Conservation (phyloP, 140 eudicot genomes). For the Bidens hawaiensis region DNA sequence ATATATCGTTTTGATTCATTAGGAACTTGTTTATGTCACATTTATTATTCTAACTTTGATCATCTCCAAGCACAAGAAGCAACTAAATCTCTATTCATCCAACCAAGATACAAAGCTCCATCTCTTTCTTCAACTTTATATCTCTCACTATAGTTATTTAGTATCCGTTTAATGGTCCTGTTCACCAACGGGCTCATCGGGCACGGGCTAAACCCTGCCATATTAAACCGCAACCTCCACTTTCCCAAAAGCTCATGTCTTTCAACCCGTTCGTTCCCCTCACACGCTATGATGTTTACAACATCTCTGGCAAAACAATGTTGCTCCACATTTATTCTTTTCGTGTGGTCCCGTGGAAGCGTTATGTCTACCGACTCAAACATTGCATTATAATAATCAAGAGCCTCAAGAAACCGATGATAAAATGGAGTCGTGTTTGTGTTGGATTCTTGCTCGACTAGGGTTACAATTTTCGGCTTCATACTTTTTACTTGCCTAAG, state of each 20-base stretch:
- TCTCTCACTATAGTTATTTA: conserved; percentile 46
- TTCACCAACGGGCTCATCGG: conserved; percentile 69
- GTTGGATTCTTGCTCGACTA: conserved; percentile 77
- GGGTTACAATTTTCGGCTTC: conserved; percentile 70
- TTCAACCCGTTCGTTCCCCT: conserved; percentile 73
- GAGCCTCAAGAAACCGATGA: conserved; percentile 61
- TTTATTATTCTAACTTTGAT: no score
- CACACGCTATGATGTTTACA: conserved; percentile 80
- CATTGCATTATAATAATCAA: conserved; percentile 75
- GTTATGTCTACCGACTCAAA: conserved; percentile 75
- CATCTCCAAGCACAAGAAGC: conserved; percentile 86
- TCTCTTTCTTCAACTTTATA: conserved; percentile 76
- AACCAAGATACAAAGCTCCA: conserved; percentile 77
- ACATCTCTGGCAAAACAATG: conserved; percentile 69
- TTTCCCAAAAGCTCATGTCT: conserved; percentile 73
- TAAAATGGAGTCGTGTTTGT: conserved; percentile 74
- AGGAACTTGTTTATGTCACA: no score
- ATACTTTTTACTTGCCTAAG: conserved; percentile 54
- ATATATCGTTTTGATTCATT: conserved; percentile 24
- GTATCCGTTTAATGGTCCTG: conserved; percentile 43
- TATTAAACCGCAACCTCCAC: conserved; percentile 66
- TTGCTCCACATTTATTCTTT: conserved; percentile 69
- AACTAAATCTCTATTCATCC: conserved; percentile 80
- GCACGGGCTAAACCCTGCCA: conserved; percentile 75
- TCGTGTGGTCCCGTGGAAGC: conserved; percentile 55